These are phyloP conservation scores for Dysphania ambrosioides DNA, from an alignment of 148 eudicot species.

Conservation along the genomic window DNA sequence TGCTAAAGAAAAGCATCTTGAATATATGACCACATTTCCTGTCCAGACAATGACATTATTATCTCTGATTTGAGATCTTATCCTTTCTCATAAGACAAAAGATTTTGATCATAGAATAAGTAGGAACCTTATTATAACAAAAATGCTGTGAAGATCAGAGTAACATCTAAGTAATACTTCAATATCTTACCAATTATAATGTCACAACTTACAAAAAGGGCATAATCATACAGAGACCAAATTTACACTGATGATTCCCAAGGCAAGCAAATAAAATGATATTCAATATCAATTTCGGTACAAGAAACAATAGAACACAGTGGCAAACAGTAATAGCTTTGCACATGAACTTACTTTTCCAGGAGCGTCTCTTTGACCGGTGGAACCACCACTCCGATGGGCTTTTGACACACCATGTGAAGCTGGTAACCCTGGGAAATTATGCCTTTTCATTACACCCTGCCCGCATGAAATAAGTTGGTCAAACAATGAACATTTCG, in stretches of 20 bases:
- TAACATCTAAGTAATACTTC: background rate
- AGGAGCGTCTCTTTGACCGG: conserved; percentile 94
- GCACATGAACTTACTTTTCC: conserved; percentile 56
- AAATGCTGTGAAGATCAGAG: background rate
- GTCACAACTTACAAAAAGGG: background rate
- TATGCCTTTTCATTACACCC: conserved; percentile 84
- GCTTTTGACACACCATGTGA: conserved; percentile 88
- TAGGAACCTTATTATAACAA: background rate
- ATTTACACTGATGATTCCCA: background rate
- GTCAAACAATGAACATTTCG: conserved; percentile 7
- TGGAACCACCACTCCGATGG: conserved; percentile 87
- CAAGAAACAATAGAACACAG: background rate
- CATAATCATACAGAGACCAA: no score
- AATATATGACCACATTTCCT: background rate
- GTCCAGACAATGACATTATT: background rate
- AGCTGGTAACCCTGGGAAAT: conserved; percentile 66
- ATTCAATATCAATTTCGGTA: background rate
- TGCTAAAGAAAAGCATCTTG: no score
- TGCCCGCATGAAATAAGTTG: conserved; percentile 26
- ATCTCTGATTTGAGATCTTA: background rate
- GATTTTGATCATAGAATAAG: no score
- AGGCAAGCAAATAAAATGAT: background rate
- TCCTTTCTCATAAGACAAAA: background rate
- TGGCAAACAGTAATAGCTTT: background rate
- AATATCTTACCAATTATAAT: background rate